Conservation (phyloP, 129 eudicot genomes). For the Tagetes erecta region DNA sequence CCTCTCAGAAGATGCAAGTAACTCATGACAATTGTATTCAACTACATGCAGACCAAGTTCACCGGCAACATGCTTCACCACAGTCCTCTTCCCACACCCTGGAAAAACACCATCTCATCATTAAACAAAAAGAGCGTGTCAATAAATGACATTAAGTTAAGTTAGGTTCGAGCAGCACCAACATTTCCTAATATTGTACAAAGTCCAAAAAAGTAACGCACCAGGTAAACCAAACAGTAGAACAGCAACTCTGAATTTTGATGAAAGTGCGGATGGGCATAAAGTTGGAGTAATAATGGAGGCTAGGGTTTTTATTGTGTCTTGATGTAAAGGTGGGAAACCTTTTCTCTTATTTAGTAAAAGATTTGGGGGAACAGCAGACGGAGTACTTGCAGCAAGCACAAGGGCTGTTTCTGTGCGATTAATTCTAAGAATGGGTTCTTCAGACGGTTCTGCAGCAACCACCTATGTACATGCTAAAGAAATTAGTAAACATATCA, state of each 20-base stretch:
- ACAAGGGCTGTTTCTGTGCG: constrained; percentile 83
- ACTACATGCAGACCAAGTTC: constrained; percentile 89
- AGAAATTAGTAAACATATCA: constrained; percentile 8
- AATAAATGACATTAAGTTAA: neutral
- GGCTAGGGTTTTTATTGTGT: constrained; percentile 65
- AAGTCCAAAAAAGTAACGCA: constrained; percentile 38
- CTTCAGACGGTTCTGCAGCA: constrained; percentile 82
- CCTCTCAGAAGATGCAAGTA: constrained; percentile 74
- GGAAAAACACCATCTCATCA: constrained; percentile 15
- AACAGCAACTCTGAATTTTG: constrained; percentile 81
- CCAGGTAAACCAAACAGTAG: constrained; percentile 80
- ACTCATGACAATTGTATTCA: constrained; percentile 73
- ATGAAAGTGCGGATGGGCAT: constrained; percentile 81
- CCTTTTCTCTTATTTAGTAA: constrained; percentile 44
- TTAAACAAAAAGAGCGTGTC: constrained; percentile 2
- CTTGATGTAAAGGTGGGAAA: constrained; percentile 58
- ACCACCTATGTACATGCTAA: constrained; percentile 58
- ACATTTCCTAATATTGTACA: neutral
- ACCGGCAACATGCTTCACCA: constrained; percentile 74
- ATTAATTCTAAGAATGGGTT: constrained; percentile 69
- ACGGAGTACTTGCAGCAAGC: constrained; percentile 82
- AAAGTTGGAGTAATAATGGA: constrained; percentile 72
- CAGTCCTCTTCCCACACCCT: constrained; percentile 95
- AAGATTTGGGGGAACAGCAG: constrained; percentile 82
- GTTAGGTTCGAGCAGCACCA: neutral